Base-by-base conservation (phyloP, 306 rosid species). In the Sechiopsis laciniata region DNA sequence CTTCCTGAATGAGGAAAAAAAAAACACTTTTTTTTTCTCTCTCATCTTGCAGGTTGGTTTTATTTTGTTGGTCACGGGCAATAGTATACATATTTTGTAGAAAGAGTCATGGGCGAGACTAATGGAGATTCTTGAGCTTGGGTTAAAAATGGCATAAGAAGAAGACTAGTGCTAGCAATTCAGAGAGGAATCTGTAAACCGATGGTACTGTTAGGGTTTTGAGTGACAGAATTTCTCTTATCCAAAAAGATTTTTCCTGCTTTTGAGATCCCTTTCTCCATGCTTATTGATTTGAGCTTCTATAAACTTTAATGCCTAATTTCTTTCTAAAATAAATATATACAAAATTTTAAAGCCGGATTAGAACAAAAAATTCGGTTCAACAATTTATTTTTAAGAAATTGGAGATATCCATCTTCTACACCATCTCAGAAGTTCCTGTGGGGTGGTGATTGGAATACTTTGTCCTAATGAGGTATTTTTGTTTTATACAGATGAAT, bases 171-270 rank as follows among this genome's bases (percentile, higher is more conserved):
- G 69, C 56, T 54, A 58, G 74, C 46, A 79, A 84, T 83, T 84
- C 83, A 6, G 46, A 40, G 46, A 40, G 46, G 46, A 40, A 40
- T 40, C 8, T 77, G 53, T 14, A 59, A 62, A 72, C 26, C 1
- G 81, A 76, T 84, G 82, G 78, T 20, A 77, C 46, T 88, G 88
- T 88, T 85, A 84, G 84, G 87, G 89, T 84, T 86, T 82, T 57
- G 74, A 75, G 85, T 87, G 88, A 84, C 87, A 87, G 68, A 79
- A 80, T 84, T 84, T 82, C 85, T 72, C 66, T 50, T 69, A 77
- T 75, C 78, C 57, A 83, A 76, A 77, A 72, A 70, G 40, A 77
- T 83, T 74, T 72, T 72, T 78, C 88, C 76, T 81, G 96, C 92
- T 85, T 86, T 90, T 84, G 77, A 90, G 92, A 85, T 81, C 80